Evolutionary conservation across 768 basidiomycete genomes (phyloP), one percentile per base, ranked within the genome.

Genomic region (Podaxis sp.): DNA sequence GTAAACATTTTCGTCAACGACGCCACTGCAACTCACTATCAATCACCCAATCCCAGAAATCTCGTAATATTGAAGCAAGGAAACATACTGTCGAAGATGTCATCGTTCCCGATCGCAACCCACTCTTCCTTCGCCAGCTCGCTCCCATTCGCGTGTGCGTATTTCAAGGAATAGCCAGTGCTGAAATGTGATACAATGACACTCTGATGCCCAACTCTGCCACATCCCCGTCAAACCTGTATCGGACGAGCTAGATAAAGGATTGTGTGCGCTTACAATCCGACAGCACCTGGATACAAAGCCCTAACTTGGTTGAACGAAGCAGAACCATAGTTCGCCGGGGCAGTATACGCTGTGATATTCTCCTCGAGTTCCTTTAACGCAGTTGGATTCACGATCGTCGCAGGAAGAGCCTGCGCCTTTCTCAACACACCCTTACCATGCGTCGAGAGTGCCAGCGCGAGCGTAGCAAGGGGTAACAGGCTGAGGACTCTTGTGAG

Each of bases 1-100:
- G 70, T 71, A 55, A 73, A 71, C 66, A 73, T 58, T 56, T 73
- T 73, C 37, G 72, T 71, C 49, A 73, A 61, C n/a, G 72, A 73
- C 2, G 72, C 72, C 72, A 73, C 72, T 73, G 40, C 19, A 25
- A 24, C n/a, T 19, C 22, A 25, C 49, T 12, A 19, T 13, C 12
- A 12, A 24, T 7, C 22, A 4, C 19, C 11, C 25, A 12, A 12
- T 22, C 49, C 25, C 3, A 3, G 8, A 25, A 5, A 46, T n/a
- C 19, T n/a, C 43, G 19, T 22, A 27, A 24, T n/a, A 41, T 43
- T 19, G 41, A 43, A 36, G 3, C 11, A 27, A 38, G 36, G 22
- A 40, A 40, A 66, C 70, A 22, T 54, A 73, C 72, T 69, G 50
- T 71, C 72, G 27, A 69, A 71, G 6, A 73, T 68, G 4, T 68